These are phyloP conservation scores for Emericellopsis terricola DNA, from an alignment of 495 filamentous ascomycete genomes.

Conservation along the genomic window DNA sequence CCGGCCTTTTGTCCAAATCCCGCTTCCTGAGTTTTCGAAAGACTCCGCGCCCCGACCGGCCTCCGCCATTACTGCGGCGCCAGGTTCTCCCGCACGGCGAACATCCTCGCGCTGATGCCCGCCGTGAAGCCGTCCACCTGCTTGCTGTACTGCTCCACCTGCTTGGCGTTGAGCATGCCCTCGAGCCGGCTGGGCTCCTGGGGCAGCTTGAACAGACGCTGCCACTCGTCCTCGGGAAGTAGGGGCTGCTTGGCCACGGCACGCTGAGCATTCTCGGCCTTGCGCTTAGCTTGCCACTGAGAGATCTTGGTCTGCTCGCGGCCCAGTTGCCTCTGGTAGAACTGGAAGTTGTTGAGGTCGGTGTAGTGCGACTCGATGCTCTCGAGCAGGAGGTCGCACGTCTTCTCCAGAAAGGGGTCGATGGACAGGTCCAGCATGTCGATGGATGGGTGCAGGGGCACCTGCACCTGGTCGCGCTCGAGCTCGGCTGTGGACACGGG, in stretches of 20 bases:
- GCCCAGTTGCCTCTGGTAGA: constrained; percentile 88
- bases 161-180: constrained; percentile 77
- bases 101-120: constrained; percentile 88
- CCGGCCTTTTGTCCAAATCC: background rate
- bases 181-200: constrained; percentile 85
- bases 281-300: constrained; percentile 88
- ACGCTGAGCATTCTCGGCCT: constrained; percentile 77
- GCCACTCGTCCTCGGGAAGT: constrained; percentile 95
- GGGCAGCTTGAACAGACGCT: constrained; percentile 90
- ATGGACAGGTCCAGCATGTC: constrained; percentile 81
- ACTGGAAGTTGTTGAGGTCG: constrained; percentile 97
- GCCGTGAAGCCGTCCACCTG: constrained; percentile 96
- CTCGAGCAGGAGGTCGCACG: constrained; percentile 85
- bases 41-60: background rate
- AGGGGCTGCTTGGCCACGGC: constrained; percentile 71
- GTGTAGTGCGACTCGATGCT: constrained; percentile 95
- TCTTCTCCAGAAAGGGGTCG: constrained; percentile 98
- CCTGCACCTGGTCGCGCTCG: constrained; percentile 29
- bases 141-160: constrained; percentile 95
- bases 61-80: constrained; percentile 25
- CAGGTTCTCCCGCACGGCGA: constrained; percentile 68
- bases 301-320: constrained; percentile 94
- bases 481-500: constrained; percentile 64
- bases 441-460: constrained; percentile 68
- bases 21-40: background rate